Evolutionary conservation across 148 eudicot species (phyloP).

Genomic region (Heliosperma pusillum): DNA sequence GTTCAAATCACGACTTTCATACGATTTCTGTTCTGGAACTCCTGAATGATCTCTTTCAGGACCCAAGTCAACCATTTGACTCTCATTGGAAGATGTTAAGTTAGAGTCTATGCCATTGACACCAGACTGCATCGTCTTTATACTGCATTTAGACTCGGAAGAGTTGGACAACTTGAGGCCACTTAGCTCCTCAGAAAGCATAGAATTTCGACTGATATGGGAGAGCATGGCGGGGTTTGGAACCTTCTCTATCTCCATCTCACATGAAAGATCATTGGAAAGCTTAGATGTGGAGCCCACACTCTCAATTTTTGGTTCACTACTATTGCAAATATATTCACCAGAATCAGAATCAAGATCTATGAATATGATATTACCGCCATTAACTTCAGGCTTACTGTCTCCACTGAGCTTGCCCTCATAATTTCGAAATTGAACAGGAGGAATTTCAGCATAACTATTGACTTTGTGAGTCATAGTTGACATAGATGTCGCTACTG

Average conservation of each 20-base stretch:
- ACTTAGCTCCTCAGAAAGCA: too few relatives aligned
- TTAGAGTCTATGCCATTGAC: conserved; percentile 27
- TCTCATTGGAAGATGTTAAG: conserved; percentile 14
- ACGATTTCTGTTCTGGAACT: conserved; percentile 34
- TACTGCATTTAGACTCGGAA: conserved; percentile 31
- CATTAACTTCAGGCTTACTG: neutral
- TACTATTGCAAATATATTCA: conserved; percentile 25
- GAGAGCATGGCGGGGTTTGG: conserved; percentile 4
- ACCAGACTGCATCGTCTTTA: conserved; percentile 39
- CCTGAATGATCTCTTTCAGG: conserved; percentile 19
- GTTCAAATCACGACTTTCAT: conserved; percentile 28
- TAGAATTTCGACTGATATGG: too few relatives aligned
- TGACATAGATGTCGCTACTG: conserved; percentile 27
- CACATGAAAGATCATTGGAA: conserved; percentile 12
- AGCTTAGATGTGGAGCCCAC: conserved; percentile 14
- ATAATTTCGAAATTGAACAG: conserved; percentile 2
- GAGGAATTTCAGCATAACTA: conserved; percentile 5
- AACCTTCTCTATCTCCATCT: conserved; percentile 14
- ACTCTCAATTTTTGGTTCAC: conserved; percentile 17
- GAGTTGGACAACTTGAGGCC: conserved; percentile 4
- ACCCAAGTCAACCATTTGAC: conserved; percentile 4
- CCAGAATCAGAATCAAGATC: conserved; percentile 36
- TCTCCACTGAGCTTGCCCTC: conserved; percentile 12
- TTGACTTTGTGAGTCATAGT: conserved; percentile 3
- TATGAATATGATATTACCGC: conserved; percentile 12